A percentile compares a stretch with the other conserved stretches of the same genome.
Conservation (phyloP, 1,284 basidiomycete species). For the Ceratobasidium sp. region DNA sequence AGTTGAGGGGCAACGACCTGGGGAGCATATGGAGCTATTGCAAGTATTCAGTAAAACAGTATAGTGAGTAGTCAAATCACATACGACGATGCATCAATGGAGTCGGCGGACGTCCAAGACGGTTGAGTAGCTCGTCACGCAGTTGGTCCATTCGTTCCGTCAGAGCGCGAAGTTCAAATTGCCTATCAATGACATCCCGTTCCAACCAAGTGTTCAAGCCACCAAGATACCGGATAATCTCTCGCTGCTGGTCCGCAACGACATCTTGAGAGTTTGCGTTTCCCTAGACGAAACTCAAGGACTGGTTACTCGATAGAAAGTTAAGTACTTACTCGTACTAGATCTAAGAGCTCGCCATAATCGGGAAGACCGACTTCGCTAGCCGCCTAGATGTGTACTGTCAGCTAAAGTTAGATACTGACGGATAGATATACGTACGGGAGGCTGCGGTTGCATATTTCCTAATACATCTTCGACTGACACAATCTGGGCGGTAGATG, state of each 20-base stretch:
- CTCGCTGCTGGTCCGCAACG: conserved; percentile 43
- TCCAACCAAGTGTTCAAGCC: conserved; percentile 46
- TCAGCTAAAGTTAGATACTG: background rate
- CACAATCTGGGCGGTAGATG: conserved; percentile 3
- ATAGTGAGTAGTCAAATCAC: background rate
- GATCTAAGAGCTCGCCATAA: conserved; percentile 40
- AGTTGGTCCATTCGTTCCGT: conserved; percentile 43
- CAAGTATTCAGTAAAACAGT: background rate
- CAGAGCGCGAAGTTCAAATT: conserved; percentile 39
- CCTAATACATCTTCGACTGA: conserved; percentile 5
- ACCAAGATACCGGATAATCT: conserved; percentile 46
- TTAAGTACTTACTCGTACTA: conserved; percentile 38
- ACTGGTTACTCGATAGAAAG: background rate
- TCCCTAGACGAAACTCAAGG: conserved; percentile 15
- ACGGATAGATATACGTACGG: background rate
- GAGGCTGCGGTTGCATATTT: background rate
- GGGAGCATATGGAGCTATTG: conserved; percentile 12
- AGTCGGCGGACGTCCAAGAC: conserved; percentile 30
- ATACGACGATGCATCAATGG: conserved; percentile 40
- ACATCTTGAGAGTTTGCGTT: conserved; percentile 39
- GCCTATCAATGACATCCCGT: conserved; percentile 44
- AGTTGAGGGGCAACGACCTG: background rate
- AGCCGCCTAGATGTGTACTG: background rate
- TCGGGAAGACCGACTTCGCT: conserved; percentile 24
- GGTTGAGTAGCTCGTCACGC: conserved; percentile 41